Evolutionary conservation across 2,329 filamentous ascomycete genomes (phyloP), one percentile per base, ranked within the genome.

Genomic region (Plenodomus tracheiphilus): DNA sequence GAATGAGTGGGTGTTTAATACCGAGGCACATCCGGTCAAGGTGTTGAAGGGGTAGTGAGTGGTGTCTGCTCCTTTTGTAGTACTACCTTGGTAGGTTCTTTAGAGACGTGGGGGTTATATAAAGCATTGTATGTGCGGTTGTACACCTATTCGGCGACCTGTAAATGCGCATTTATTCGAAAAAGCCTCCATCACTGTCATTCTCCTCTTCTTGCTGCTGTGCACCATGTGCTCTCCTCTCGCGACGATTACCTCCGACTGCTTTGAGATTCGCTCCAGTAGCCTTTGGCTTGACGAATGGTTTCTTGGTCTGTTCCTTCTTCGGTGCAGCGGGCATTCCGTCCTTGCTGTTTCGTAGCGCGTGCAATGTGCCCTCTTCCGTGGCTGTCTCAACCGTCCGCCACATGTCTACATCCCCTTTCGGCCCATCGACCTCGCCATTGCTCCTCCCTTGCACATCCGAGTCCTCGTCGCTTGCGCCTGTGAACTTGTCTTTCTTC

Each of bases 321-420:
- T 50, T 44, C 43, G 59, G 58, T n/a, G 56, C 56, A 18, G 56
- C 59, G 13, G 58, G 60, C 42, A 65, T 43, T 4, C 51, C 62
- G 22, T 63, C 61, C 25, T 69, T 62, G 50, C 84, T 79, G 57
- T 87, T 82, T 43, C 84, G 77, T 41, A 88, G 62, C 43, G 66
- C 73, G 50, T 81, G 77, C 43, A 88, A 65, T 13, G 74, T 75
- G 6, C 84, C 84, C 32, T 83, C 75, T 44, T 77, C 74, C 76
- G 87, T 84, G 11, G 85, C 80, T 61, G 82, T 77, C 72, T 89
- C 86, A 16, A 93, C 80, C 13, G 79, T 73, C 15, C 74, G 72
- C 88, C 88, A 91, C 75, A 91, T 81, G n/a, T 82, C 78, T 6
- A 80, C 78, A 54, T 79, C 72, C 16, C 77, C 77, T 69, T 77